Base-by-base conservation (phyloP, 768 basidiomycete genomes). In the Boletus coccyginus region DNA sequence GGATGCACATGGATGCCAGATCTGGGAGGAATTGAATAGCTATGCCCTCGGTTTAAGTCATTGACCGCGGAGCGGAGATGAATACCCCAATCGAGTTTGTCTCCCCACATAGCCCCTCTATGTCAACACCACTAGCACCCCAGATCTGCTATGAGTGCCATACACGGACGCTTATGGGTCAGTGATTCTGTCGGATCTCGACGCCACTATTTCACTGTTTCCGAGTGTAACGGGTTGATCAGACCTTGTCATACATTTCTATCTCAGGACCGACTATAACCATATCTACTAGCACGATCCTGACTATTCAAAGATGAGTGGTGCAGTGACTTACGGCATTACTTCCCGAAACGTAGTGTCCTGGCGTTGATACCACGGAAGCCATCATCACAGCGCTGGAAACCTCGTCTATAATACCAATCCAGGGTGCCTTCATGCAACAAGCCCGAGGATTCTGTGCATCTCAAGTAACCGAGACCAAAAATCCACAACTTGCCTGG, bases 321-420 rank as follows among this genome's bases (percentile, higher is more conserved):
- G 5, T 36, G 29, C 7, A 10, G 38, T 53, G 21, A 29, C 27
- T 46, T 62, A 61, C 51, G 58, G 16, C 31, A 64, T 4, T 21
- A 11, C 50, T 41, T 14, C 29, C 31, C 11, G 9, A 52, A 59
- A 43, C 14, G 27, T 21, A 13, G 19, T 38, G 41, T 33, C 32
- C 19, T 35, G 55, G 47, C 49, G 10, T 32, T 64, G 63, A 66
- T 56, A 38, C 12, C 38, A 45, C 44, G 60, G 54, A 66, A 48
- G 41, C 7, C 42, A 12, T 47, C 16, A 24, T 55, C 19, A 32
- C 12, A 44, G 46, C 52, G 52, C 43, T 41, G 49, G 13, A 48
- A 14, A 53, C 46, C 56, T 48, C 36, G 8, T 29, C 11, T 11
- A n/a, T 35, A 24, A 43, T 41, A 40, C 32, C 35, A n/a, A 40